Evolutionary conservation across 345 rosid species (phyloP), one percentile per base, ranked within the genome.

Genomic region (Boechera divaricarpa): DNA sequence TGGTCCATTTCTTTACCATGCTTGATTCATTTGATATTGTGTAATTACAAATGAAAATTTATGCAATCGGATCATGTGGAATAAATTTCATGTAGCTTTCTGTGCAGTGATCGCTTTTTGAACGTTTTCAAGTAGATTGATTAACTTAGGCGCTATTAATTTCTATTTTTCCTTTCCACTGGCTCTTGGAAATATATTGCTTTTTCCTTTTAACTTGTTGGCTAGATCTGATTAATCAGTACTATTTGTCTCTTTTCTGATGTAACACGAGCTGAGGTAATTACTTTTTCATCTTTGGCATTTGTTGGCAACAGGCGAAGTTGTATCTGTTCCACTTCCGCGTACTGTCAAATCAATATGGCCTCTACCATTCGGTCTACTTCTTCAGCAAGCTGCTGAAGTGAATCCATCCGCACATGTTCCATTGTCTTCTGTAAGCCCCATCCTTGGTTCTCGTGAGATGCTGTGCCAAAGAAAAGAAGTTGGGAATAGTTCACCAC

Each of bases 361-460:
- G 97, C 85, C 97, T 79, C 92, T 91, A 78, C 98, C 96, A 51
- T 88, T 77, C 85, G 99, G 98, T 78, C 80, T 95, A 67, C 86
- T 95, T 72, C 90, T 95, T 45, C 94, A 89, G 86, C 89, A 85
- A 80, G 86, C 79, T 57, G 77, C 80, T 74, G 95, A 88, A 73
- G 86, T 82, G 58, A 81, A 71, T 81, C 83, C 85, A 38, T 11
- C 82, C 53, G 16, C 72, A 16, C 84, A 61, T 82, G 69, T 73
- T 67, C 77, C 87, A 49, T 80, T 83, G 76, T 70, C 82, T 56
- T 78, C 84, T 72, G 83, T 89, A 71, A 90, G 83, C 78, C 88
- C 86, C 80, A 55, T 67, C 59, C 79, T 86, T 60, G 87, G 87
- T 80, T 82, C 83, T 41, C 85, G 81, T 61, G 97, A 87, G 78